Conservation (phyloP, 148 eudicot species). For the Rhododendron kiyosumense region DNA sequence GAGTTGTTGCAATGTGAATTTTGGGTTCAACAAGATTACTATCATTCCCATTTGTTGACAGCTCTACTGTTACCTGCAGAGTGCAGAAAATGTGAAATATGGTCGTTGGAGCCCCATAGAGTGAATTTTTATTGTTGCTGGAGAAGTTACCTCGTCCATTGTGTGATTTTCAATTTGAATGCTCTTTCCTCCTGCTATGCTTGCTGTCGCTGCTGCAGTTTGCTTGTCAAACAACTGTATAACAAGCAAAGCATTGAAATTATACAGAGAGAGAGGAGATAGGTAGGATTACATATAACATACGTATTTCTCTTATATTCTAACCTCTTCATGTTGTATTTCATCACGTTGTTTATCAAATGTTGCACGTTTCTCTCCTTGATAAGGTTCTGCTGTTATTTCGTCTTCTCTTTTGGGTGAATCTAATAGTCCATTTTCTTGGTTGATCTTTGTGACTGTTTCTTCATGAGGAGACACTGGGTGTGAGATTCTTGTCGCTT, state of each 20-base stretch:
- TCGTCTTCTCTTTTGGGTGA: background rate
- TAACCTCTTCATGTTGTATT: conserved; percentile 8
- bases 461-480: background rate
- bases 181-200: conserved; percentile 3
- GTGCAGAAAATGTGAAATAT: background rate
- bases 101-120: background rate
- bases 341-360: background rate
- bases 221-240: conserved; percentile 14
- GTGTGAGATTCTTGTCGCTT: background rate
- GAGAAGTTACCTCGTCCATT: background rate
- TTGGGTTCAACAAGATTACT: background rate
- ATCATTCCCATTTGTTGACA: background rate
- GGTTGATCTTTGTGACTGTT: background rate
- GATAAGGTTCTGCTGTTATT: background rate
- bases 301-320: background rate
- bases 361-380: background rate
- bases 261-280: background rate
- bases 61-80: background rate
- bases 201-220: background rate
- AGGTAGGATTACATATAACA: background rate
- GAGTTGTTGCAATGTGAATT: background rate
- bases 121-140: background rate
- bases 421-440: background rate
- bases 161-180: background rate
- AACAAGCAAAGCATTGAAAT: background rate